phyloP scores from a whole-genome alignment of 108 stramenopile species.

The Pelagomonas calceolata region DNA sequence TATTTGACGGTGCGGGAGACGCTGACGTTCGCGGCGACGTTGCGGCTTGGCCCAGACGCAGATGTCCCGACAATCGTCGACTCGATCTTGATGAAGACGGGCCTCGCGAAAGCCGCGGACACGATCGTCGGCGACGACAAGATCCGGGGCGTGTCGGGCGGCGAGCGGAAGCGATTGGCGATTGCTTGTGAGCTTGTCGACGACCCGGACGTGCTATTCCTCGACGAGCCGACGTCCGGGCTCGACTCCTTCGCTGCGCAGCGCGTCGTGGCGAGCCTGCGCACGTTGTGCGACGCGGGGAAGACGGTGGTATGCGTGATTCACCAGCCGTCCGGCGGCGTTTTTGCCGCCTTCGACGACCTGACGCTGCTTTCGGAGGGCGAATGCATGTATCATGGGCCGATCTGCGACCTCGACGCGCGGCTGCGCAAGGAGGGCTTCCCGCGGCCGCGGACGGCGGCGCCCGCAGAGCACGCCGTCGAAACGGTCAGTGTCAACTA shows the following conservation, averaged over 20 bases:
- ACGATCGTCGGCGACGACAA: constrained; percentile 69
- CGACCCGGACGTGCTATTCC: constrained; percentile 37
- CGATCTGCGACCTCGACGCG: neutral
- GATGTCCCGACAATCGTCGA: constrained; percentile 24
- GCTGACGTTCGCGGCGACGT: constrained; percentile 28
- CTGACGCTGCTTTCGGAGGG: constrained; percentile 27
- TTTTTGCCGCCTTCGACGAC: constrained; percentile 24
- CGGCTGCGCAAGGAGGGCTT: neutral
- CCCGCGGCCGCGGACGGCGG: neutral
- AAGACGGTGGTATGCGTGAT: constrained; percentile 32
- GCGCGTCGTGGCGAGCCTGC: constrained; percentile 18
- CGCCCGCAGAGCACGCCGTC: constrained; percentile 6
- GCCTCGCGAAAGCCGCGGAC: constrained; percentile 51
- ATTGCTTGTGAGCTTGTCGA: constrained; percentile 51
- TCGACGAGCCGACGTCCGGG: constrained; percentile 68
- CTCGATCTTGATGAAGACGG: constrained; percentile 47
- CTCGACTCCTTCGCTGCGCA: constrained; percentile 20
- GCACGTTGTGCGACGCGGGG: constrained; percentile 8
- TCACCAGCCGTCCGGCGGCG: constrained; percentile 29
- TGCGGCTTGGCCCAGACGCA: constrained; percentile 15
- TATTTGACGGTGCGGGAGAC: constrained; percentile 44
- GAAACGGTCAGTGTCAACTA: neutral
- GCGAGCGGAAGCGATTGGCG: constrained; percentile 47
- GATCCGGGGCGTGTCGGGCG: constrained; percentile 61
- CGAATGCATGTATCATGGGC: constrained; percentile 23